Conservation (phyloP, 2,329 filamentous ascomycete species). For the Paecilomyces niveus region DNA sequence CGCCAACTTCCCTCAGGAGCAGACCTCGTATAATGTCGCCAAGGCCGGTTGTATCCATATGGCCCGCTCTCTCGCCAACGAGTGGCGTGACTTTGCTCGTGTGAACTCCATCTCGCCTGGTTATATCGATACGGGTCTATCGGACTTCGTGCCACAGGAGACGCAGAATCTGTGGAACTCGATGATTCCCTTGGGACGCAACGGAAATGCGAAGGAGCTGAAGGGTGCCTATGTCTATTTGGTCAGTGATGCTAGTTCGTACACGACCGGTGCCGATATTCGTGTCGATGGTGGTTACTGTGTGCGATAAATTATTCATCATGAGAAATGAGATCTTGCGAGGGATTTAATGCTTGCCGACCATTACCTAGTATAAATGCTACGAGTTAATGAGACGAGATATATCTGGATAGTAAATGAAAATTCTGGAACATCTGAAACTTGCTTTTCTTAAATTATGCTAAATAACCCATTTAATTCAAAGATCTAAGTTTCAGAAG, state of each 20-base stretch:
- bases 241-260: conserved; percentile 41
- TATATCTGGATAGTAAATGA: no score
- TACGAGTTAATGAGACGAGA: no score
- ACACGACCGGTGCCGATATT: conserved; percentile 44
- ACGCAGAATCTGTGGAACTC: conserved; percentile 51
- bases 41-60: conserved; percentile 63
- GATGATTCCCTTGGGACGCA: conserved; percentile 55
- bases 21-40: conserved; percentile 58
- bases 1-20: conserved; percentile 55
- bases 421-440: no score
- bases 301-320: conserved; percentile 27
- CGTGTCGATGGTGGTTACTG: conserved; percentile 45
- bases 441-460: no score
- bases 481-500: no score
- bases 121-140: conserved; percentile 62
- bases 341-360: no score
- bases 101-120: conserved; percentile 63
- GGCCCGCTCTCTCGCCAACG: conserved; percentile 58
- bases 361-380: no score
- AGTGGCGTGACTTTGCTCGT: conserved; percentile 63
- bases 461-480: no score
- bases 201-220: conserved; percentile 58
- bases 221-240: conserved; percentile 53
- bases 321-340: no score
- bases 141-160: conserved; percentile 56